Percentiles rank a stretch among this genome's conserved stretches.
phyloP scores from a whole-genome alignment of 177 flowering plant genomes.

The Vitis hybrid region DNA sequence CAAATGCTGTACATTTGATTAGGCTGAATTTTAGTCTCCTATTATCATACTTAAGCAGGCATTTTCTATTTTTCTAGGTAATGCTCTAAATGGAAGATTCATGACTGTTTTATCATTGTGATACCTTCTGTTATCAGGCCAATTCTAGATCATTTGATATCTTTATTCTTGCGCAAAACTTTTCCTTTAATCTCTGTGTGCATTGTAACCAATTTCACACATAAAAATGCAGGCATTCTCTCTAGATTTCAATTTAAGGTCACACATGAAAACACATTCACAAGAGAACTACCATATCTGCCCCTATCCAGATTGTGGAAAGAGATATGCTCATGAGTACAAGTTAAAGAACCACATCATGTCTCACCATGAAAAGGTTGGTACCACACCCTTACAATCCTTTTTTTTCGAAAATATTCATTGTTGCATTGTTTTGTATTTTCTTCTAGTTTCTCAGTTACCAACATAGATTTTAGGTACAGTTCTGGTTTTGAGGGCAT shows the following conservation, averaged over 20 bases:
- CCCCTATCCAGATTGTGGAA: slow-evolving; percentile 92
- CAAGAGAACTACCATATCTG: slow-evolving; percentile 95
- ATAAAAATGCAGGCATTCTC: slow-evolving; percentile 84
- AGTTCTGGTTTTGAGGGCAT: slow-evolving; percentile 1
- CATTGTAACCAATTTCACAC: not conserved
- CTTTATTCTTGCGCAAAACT: too few relatives aligned
- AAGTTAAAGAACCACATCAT: slow-evolving; percentile 87
- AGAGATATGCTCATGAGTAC: slow-evolving; percentile 98
- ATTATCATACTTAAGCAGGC: not conserved
- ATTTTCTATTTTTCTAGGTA: not conserved
- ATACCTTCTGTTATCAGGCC: not conserved
- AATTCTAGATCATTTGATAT: not conserved
- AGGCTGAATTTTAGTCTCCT: not conserved
- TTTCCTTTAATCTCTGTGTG: not conserved
- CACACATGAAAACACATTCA: slow-evolving; percentile 98
- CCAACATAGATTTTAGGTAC: not conserved
- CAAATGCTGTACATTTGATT: too few relatives aligned
- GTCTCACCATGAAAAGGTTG: slow-evolving; percentile 91
- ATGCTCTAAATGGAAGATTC: too few relatives aligned
- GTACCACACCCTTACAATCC: slow-evolving; percentile 6
- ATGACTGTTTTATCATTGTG: not conserved
- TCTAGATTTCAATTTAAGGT: slow-evolving; percentile 92
- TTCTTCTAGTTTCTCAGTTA: not conserved
- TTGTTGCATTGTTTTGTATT: not conserved
- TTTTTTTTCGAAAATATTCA: not conserved